Percentiles rank a stretch among this genome's conserved stretches.
phyloP scores from a whole-genome alignment of 169 alveolate genomes.

The Theileria equi region DNA sequence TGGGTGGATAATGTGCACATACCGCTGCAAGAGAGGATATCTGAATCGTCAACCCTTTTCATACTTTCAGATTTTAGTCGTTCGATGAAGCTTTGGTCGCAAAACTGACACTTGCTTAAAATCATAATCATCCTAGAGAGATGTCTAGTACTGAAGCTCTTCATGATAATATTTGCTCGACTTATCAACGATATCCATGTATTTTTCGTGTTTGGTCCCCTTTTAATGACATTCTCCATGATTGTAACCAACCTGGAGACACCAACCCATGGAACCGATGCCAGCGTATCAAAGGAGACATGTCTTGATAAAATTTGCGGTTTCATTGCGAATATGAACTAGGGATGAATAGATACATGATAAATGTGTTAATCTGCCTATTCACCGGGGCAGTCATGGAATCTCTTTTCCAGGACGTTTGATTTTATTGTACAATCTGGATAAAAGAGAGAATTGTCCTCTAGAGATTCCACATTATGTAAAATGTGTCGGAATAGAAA shows the following conservation, averaged over 20 bases:
- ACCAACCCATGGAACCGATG: slow-evolving; percentile 61
- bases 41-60: slow-evolving; percentile 21
- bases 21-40: slow-evolving; percentile 59
- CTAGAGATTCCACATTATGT: not conserved
- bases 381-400: slow-evolving; percentile 63
- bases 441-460: not conserved
- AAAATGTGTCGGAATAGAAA: too few relatives aligned
- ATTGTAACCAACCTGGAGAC: slow-evolving; percentile 40
- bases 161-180: slow-evolving; percentile 24
- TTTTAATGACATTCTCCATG: slow-evolving; percentile 34
- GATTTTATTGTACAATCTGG: slow-evolving; percentile 3
- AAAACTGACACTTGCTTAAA: slow-evolving; percentile 4
- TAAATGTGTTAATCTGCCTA: not conserved
- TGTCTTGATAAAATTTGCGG: not conserved
- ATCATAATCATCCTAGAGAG: slow-evolving; percentile 31
- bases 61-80: slow-evolving; percentile 13
- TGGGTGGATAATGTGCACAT: not conserved
- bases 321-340: too few relatives aligned
- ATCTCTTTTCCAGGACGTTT: not conserved
- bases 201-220: slow-evolving; percentile 47
- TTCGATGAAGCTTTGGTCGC: slow-evolving; percentile 4
- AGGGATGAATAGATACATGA: too few relatives aligned
- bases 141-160: slow-evolving; percentile 33
- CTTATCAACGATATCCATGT: slow-evolving; percentile 41
- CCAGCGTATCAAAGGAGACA: slow-evolving; percentile 47